Base-by-base conservation (phyloP, 23 red algal species). In the Gracilaria vermiculophylla region DNA sequence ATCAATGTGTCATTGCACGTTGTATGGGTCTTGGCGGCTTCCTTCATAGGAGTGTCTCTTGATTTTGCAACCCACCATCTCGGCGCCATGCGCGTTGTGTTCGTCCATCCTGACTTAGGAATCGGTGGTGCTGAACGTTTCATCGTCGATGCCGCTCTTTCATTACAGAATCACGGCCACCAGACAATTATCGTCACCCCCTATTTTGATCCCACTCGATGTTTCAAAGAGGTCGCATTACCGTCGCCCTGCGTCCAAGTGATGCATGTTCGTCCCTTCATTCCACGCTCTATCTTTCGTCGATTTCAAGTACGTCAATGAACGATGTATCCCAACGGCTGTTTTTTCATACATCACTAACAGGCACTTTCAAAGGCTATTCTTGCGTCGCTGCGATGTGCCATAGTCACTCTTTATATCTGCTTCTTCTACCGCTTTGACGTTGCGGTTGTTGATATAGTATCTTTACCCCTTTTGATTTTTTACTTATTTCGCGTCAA, bases 71-170 rank as follows among this genome's bases (percentile, higher is more conserved):
- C n/a, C 2, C 58, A 31, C 16, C 5, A 10, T 4, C 8, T 37
- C 13, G 13, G 4, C 37, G 8, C 17, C 67, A 90, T 92, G 82
- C 88, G 69, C 74, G 82, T 99, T 36, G 83, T 91, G 9, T 95
- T 99, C 84, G 44, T 99, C n/a, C 97, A 99, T 66, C 97, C 97
- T 13, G 97, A 99, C 74, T 78, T 99, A 0, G 97, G 97, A 14
- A 81, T 99, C 0, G 97, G 97, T 16, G 97, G 97, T 69, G 97
- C 97, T 29, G 97, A 99, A 80, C 91, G 97, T 32, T 81, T 95
- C 12, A 54, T 95, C 29, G 83, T 99, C 8, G 97, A 99, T 48
- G 82, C 97, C 62, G 97, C 97, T 17, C 54, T 95, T 28, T 91
- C 86, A 19, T 45, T 95, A 3, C 70, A 87, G 48, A 65, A 60